Percentiles rank a stretch among this genome's conserved stretches.
phyloP scores from a whole-genome alignment of 2,329 filamentous ascomycete genomes.

The Colletotrichum filicis region DNA sequence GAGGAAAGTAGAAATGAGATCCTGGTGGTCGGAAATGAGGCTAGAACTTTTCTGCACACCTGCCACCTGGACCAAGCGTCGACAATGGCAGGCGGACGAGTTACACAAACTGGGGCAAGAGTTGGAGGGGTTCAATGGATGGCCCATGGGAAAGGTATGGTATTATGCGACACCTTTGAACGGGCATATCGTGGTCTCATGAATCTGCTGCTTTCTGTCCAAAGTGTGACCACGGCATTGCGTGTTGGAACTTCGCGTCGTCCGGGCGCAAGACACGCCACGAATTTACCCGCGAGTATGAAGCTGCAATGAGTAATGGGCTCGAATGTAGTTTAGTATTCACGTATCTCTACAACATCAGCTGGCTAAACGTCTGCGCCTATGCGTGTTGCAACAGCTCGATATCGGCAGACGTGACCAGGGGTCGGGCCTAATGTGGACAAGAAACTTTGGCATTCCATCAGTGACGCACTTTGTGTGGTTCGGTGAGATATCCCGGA shows the following conservation, averaged over 20 bases:
- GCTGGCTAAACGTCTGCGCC: not conserved
- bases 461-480: not conserved
- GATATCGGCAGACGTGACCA: slow-evolving; percentile 8
- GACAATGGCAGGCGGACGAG: not conserved
- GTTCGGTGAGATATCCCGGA: slow-evolving; percentile 13
- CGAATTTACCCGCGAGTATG: not conserved
- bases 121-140: not conserved
- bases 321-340: not conserved
- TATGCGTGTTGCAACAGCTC: not conserved
- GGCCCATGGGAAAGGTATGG: not conserved
- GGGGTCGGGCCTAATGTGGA: slow-evolving; percentile 20
- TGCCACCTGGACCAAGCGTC: slow-evolving; percentile 11
- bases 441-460: slow-evolving; percentile 4
- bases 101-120: not conserved
- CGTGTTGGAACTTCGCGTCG: slow-evolving; percentile 8
- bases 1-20: slow-evolving; percentile 1
- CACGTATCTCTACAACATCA: not conserved
- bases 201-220: not conserved
- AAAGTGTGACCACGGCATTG: not conserved
- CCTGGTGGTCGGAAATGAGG: slow-evolving; percentile 29
- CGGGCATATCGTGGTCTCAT: slow-evolving; percentile 9
- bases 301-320: not conserved
- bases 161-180: not conserved
- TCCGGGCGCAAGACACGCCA: slow-evolving; percentile 8
- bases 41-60: slow-evolving; percentile 8